Evolutionary conservation across 2,329 filamentous ascomycete species (phyloP).

Genomic region (Trichophyton rubrum): DNA sequence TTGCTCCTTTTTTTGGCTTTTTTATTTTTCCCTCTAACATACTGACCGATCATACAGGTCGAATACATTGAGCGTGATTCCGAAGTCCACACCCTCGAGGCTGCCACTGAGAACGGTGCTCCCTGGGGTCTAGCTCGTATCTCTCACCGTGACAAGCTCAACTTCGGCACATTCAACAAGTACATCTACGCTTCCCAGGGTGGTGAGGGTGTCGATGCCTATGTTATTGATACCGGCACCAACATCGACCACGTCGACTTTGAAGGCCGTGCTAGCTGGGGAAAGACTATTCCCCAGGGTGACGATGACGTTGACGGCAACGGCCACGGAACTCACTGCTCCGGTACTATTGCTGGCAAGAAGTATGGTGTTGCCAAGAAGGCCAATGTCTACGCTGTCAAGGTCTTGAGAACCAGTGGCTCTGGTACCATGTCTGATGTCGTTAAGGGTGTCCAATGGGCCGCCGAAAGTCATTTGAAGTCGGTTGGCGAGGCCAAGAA

Average conservation of each 20-base stretch:
- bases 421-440: constrained; percentile 98
- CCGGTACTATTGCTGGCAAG: constrained; percentile 91
- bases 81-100: constrained; percentile 67
- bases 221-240: constrained; percentile 96
- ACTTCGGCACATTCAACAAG: constrained; percentile 93
- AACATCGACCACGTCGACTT: constrained; percentile 93
- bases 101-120: constrained; percentile 66
- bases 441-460: constrained; percentile 95
- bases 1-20: constrained; percentile 3
- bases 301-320: constrained; percentile 91
- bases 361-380: constrained; percentile 99
- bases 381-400: constrained; percentile 91
- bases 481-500: constrained; percentile 67
- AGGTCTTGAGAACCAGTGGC: constrained; percentile 94
- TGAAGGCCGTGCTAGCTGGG: constrained; percentile 89
- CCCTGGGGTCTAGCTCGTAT: constrained; percentile 99
- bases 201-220: constrained; percentile 96
- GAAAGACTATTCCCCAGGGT: constrained; percentile 79
- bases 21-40: neutral
- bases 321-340: constrained; percentile 98
- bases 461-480: constrained; percentile 65
- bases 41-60: constrained; percentile 46
- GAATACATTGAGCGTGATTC: constrained; percentile 95
- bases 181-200: constrained; percentile 84
- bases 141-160: constrained; percentile 78